phyloP scores from a whole-genome alignment of 306 rosid genomes.

The Castanospermum australe region DNA sequence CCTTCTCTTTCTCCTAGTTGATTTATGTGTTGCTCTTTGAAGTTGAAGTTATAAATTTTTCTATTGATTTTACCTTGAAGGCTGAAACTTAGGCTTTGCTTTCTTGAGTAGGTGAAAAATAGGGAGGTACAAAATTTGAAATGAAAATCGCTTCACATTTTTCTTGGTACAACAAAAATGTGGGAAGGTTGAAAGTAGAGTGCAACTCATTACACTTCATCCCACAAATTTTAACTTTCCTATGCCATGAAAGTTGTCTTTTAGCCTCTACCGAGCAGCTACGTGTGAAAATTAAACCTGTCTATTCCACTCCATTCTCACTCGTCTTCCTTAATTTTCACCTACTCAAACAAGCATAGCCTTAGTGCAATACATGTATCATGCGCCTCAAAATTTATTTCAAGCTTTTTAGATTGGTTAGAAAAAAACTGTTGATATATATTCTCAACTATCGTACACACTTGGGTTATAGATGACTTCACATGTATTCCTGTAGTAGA shows the following conservation, averaged over 20 bases:
- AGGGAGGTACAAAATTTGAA: background rate
- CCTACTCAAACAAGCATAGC: background rate
- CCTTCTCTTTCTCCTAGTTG: background rate
- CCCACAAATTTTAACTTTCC: background rate
- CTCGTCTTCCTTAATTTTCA: background rate
- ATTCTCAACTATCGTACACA: background rate
- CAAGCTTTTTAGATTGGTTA: background rate
- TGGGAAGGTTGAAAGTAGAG: background rate
- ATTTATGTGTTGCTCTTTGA: constrained; percentile 12
- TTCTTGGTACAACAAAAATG: background rate
- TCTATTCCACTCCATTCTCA: background rate
- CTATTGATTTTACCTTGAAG: background rate
- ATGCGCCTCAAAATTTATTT: background rate
- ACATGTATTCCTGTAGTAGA: background rate
- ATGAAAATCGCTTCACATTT: background rate
- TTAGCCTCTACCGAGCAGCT: background rate
- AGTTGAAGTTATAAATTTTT: background rate
- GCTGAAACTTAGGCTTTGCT: background rate
- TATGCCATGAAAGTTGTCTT: background rate
- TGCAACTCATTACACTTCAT: background rate
- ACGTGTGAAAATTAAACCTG: background rate
- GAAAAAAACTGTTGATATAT: background rate
- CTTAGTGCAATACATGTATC: background rate
- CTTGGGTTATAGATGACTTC: background rate
- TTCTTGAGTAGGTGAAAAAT: background rate